Evolutionary conservation across 768 basidiomycete genomes (phyloP).

Genomic region (Amanita brunnescens): DNA sequence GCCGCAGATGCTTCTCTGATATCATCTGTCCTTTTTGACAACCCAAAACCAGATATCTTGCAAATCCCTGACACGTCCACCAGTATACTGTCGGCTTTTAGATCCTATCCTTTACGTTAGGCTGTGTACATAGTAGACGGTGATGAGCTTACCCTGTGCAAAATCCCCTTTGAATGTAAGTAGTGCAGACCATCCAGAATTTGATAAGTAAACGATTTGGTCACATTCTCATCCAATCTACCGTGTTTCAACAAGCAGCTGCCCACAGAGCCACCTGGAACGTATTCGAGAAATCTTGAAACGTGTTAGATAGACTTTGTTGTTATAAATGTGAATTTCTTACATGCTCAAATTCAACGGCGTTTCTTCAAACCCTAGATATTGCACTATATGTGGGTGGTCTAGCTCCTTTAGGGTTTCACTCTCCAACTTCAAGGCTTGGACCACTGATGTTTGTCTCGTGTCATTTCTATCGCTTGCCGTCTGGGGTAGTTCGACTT

Average conservation of each 20-base stretch:
- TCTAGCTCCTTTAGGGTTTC: constrained; percentile 95
- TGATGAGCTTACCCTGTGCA: constrained; percentile 65
- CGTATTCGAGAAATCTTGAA: constrained; percentile 92
- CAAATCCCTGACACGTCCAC: constrained; percentile 88
- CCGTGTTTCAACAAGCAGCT: constrained; percentile 86
- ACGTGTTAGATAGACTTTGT: neutral
- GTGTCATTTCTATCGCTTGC: constrained; percentile 86
- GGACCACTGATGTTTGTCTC: constrained; percentile 77
- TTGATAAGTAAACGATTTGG: constrained; percentile 87
- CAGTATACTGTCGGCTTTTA: constrained; percentile 97
- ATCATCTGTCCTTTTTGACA: constrained; percentile 92
- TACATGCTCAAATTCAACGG: constrained; percentile 86
- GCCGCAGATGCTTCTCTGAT: constrained; percentile 81
- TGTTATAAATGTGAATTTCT: constrained; percentile 22
- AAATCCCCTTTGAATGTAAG: constrained; percentile 83
- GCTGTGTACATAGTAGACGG: neutral
- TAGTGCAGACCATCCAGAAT: constrained; percentile 90
- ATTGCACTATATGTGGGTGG: constrained; percentile 95
- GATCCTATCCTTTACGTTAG: constrained; percentile 45
- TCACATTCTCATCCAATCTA: constrained; percentile 86
- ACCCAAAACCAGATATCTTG: constrained; percentile 98
- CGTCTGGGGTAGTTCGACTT: constrained; percentile 91
- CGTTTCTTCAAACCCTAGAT: constrained; percentile 92
- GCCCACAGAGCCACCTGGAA: constrained; percentile 94
- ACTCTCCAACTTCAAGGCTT: constrained; percentile 90